Conservation (phyloP, 2,329 filamentous ascomycete genomes). For the Leptographium radiaticola region DNA sequence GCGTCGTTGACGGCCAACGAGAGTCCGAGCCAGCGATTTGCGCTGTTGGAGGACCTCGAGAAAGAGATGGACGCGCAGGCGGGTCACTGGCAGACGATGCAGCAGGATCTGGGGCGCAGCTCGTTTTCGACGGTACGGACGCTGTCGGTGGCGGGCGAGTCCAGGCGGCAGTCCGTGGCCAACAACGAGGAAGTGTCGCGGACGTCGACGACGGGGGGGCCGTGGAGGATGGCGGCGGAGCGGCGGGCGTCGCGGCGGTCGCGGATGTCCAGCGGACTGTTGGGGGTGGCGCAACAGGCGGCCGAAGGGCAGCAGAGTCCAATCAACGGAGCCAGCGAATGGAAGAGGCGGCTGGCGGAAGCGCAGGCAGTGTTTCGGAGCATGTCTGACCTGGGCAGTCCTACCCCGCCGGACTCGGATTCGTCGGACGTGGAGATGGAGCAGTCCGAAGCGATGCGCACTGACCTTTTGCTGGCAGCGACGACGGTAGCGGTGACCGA, state of each 20-base stretch:
- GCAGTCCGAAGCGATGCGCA: not conserved
- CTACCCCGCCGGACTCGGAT: conserved; percentile 41
- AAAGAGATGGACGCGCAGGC: conserved; percentile 49
- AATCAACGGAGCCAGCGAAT: not conserved
- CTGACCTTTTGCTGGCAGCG: conserved; percentile 4
- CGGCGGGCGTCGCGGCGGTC: conserved; percentile 24
- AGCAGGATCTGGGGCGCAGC: conserved; percentile 35
- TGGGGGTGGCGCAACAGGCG: not conserved
- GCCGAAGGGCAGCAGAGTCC: not conserved
- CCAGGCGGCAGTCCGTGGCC: conserved; percentile 18
- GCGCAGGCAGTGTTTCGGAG: conserved; percentile 21
- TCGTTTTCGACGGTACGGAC: conserved; percentile 35
- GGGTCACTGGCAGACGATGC: conserved; percentile 45
- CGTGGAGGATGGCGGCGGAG: conserved; percentile 21
- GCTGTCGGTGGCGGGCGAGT: conserved; percentile 16
- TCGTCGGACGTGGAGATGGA: conserved; percentile 25
- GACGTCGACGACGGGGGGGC: conserved; percentile 8
- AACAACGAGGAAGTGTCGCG: conserved; percentile 11
- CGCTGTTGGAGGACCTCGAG: conserved; percentile 45
- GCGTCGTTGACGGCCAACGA: conserved; percentile 20
- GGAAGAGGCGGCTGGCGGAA: conserved; percentile 31
- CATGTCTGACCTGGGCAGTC: conserved; percentile 30
- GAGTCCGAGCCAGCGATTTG: conserved; percentile 29
- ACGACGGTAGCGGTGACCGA: conserved; percentile 3
- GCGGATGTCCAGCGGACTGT: conserved; percentile 18